Conservation (phyloP, 75 land plant genomes). For the Selaginella tamariscina region DNA sequence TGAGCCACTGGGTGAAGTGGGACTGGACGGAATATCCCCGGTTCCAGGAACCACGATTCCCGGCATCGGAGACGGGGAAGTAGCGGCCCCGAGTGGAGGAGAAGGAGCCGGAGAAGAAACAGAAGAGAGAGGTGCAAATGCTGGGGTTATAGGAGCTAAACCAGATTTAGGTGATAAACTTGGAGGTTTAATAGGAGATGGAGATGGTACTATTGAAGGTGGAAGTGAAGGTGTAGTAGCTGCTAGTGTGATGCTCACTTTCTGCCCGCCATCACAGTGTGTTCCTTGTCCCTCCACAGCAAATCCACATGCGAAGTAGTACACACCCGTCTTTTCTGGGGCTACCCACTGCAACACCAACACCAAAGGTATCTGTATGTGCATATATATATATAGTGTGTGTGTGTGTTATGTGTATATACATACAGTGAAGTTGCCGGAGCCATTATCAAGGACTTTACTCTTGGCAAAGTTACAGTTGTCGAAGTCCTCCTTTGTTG, state of each 20-base stretch:
- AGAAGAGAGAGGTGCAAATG: neutral
- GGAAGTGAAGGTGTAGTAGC: neutral
- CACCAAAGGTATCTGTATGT: neutral
- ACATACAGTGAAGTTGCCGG: constrained; percentile 6
- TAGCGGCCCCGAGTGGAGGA: too few relatives aligned
- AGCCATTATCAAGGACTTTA: neutral
- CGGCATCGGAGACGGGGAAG: too few relatives aligned
- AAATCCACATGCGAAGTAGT: neutral
- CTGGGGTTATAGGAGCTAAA: neutral
- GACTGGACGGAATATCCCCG: too few relatives aligned
- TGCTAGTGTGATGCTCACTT: neutral
- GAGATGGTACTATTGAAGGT: neutral
- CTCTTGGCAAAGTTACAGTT: constrained; percentile 8
- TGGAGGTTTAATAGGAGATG: neutral
- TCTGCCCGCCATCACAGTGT: constrained; percentile 9
- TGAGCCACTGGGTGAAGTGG: too few relatives aligned
- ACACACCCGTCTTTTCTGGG: neutral
- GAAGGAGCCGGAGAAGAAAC: too few relatives aligned
- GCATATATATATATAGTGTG: neutral
- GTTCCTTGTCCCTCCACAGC: constrained; percentile 5
- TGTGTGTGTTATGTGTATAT: neutral
- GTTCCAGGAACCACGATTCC: too few relatives aligned
- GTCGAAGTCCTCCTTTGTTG: constrained; percentile 1
- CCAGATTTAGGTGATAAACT: too few relatives aligned
- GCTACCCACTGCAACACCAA: neutral